Evolutionary conservation across 2,329 filamentous ascomycete genomes (phyloP).

Genomic region (Elsinoe fawcettii): DNA sequence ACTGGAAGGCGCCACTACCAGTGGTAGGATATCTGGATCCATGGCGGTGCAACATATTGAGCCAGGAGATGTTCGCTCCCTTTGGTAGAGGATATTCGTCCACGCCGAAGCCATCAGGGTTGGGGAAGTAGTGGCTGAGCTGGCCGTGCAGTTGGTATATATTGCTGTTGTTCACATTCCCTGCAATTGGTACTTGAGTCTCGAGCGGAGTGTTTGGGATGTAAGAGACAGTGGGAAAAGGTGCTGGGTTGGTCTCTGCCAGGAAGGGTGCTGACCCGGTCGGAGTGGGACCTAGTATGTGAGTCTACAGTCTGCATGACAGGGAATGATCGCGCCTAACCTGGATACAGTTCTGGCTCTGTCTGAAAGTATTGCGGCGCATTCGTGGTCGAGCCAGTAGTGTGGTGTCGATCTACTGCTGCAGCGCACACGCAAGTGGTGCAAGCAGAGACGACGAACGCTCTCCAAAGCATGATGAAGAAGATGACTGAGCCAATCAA

Average conservation of each 20-base stretch:
- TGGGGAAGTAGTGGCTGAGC: constrained; percentile 61
- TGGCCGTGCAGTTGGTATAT: constrained; percentile 66
- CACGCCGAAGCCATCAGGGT: constrained; percentile 62
- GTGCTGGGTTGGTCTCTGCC: constrained; percentile 61
- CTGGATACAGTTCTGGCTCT: constrained; percentile 45
- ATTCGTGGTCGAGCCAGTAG: constrained; percentile 24
- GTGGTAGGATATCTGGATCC: constrained; percentile 65
- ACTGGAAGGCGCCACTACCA: constrained; percentile 46
- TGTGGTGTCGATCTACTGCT: constrained; percentile 20
- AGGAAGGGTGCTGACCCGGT: constrained; percentile 63
- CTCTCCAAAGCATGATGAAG: constrained; percentile 30
- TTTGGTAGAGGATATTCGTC: constrained; percentile 61
- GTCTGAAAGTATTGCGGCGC: constrained; percentile 60
- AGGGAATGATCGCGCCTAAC: constrained; percentile 18
- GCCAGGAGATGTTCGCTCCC: constrained; percentile 60
- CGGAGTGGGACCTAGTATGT: constrained; percentile 52
- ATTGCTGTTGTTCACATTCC: constrained; percentile 50
- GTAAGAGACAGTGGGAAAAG: constrained; percentile 53
- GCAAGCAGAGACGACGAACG: constrained; percentile 24
- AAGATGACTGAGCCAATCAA: constrained; percentile 23
- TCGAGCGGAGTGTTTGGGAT: constrained; percentile 63
- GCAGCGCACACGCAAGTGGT: constrained; percentile 23
- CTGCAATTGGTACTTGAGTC: constrained; percentile 60
- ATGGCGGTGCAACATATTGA: constrained; percentile 66
- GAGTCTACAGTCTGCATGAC: not conserved